Conservation (phyloP, 1,139 yeast species). For the Sugiyamaella grinbergsii region DNA sequence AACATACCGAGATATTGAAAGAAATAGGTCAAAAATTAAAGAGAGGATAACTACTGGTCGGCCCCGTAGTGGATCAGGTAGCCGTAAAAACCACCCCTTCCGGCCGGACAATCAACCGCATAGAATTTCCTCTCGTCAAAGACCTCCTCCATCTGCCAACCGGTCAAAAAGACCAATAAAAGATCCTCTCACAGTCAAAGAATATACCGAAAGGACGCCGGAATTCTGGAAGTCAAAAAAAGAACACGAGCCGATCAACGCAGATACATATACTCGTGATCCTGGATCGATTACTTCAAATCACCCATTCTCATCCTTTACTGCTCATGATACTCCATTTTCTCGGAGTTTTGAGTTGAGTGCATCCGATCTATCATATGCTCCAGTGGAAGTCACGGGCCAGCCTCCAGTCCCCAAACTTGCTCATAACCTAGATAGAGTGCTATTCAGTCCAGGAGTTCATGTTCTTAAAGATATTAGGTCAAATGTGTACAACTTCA, state of each 20-base stretch:
- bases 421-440: slow-evolving; percentile 66
- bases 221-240: slow-evolving; percentile 3
- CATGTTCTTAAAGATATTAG: slow-evolving; percentile 79
- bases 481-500: slow-evolving; percentile 69
- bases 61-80: too few species aligned
- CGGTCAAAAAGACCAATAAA: background rate
- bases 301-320: slow-evolving; percentile 17
- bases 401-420: slow-evolving; percentile 49
- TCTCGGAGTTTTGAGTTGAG: slow-evolving; percentile 18
- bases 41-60: background rate
- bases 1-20: slow-evolving; percentile 13
- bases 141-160: background rate
- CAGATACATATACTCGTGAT: too few species aligned
- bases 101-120: too few species aligned
- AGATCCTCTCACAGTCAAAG: background rate
- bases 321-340: slow-evolving; percentile 9
- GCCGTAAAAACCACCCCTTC: too few species aligned
- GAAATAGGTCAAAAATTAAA: slow-evolving; percentile 1
- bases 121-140: too few species aligned
- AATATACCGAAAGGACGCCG: slow-evolving; percentile 1
- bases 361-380: slow-evolving; percentile 24
- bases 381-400: slow-evolving; percentile 29
- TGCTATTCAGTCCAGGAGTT: slow-evolving; percentile 79
- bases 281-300: background rate
- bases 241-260: too few species aligned